A percentile compares a stretch with the other conserved stretches of the same genome.
phyloP scores from a whole-genome alignment of 805 yeast species.

The Candida ulmi region DNA sequence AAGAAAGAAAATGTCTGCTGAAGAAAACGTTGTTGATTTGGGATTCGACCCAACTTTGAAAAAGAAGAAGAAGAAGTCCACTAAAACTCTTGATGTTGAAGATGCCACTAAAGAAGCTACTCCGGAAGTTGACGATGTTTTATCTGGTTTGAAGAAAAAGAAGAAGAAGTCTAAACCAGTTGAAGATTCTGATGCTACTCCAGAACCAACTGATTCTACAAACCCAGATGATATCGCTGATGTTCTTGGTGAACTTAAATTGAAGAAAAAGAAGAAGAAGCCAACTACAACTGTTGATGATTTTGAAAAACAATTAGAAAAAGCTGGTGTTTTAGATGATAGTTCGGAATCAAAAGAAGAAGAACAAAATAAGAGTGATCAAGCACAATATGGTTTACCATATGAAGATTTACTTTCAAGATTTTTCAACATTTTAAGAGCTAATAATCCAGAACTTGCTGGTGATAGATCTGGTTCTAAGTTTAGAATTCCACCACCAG shows the following conservation, averaged over 20 bases:
- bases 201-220: constrained; percentile 30
- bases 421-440: constrained; percentile 79
- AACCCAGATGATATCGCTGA: constrained; percentile 44
- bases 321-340: constrained; percentile 74
- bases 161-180: constrained; percentile 58
- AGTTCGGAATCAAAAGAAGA: constrained; percentile 14
- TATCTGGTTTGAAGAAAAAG: constrained; percentile 80
- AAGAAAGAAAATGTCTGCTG: constrained; percentile 18
- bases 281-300: constrained; percentile 55
- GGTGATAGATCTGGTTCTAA: constrained; percentile 92
- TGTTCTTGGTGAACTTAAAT: constrained; percentile 62
- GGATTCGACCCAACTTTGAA: constrained; percentile 74
- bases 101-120: constrained; percentile 27
- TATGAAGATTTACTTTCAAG: constrained; percentile 76
- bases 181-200: constrained; percentile 28
- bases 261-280: constrained; percentile 84
- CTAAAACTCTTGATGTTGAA: constrained; percentile 36
- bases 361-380: constrained; percentile 27
- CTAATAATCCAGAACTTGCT: constrained; percentile 96
- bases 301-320: constrained; percentile 82
- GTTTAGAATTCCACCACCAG: constrained; percentile 96
- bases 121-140: constrained; percentile 52
- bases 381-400: constrained; percentile 53
- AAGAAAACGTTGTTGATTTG: constrained; percentile 25
- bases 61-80: constrained; percentile 72